Base-by-base conservation (phyloP, 148 eudicot species). In the Agrostemma githago region DNA sequence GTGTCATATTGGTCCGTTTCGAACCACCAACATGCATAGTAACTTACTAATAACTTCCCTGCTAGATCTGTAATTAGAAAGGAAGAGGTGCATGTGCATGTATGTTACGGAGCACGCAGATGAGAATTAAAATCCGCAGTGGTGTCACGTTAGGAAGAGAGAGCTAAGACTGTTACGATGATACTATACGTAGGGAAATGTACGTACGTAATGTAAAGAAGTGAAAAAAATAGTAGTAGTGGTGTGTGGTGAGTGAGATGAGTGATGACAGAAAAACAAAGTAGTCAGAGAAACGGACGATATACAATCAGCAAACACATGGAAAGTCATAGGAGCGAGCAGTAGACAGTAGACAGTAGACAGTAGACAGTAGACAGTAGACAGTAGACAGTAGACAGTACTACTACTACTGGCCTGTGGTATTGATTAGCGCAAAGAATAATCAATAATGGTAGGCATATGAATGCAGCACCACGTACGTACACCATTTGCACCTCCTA, bases 251-350 rank as follows among this genome's bases (percentile, higher is more conserved):
- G 34, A 26, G 34, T 26, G 34, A 26, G 34, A 26, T 26, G 34
- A 26, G 34, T 26, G 16, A 56, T 56, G 59, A 56, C 59, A 56
- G 5, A 56, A 56, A 59, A 17, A 16, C 62, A 59, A 20, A 17
- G 1, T n/a, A 21, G 26, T 59, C 62, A 59, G 62, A 19, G 8
- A 59, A 60, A 21, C 10, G 64, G 37, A 9, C 37, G 34, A 60
- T 19, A 60, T 60, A 60, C 64, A 60, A 60, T 8, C 37, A 60
- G 64, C 37, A 60, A 26, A 60, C 64, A 60, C 37, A 60, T 60
- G 64, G 37, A 60, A 19, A 20, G 15, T 60, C 64, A 60, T 60
- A 60, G 7, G 5, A 8, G 21, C 34, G 34, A 26, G 34, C 34
- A 26, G 34, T 26, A 37, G 41, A n/a, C n/a, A n/a, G n/a, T n/a